These are phyloP conservation scores for Neurospora africana DNA, from an alignment of 495 filamentous ascomycete species.

Conservation along the genomic window DNA sequence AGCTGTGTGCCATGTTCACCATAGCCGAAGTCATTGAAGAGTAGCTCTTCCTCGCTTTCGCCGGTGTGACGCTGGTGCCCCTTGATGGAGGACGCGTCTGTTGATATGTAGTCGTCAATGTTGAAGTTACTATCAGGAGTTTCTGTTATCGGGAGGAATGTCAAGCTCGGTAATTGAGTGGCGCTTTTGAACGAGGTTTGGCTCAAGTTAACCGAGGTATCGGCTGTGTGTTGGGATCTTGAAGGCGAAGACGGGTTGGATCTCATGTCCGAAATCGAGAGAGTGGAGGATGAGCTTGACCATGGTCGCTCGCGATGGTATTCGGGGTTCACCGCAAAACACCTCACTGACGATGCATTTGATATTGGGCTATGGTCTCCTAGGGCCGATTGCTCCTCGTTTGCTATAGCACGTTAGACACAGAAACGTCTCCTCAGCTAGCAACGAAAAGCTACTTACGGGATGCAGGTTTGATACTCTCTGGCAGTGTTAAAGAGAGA, in stretches of 20 bases:
- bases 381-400: neutral
- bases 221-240: conserved; percentile 31
- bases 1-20: conserved; percentile 22
- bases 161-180: neutral
- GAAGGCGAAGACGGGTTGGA: conserved; percentile 30
- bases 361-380: neutral
- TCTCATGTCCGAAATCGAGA: conserved; percentile 25
- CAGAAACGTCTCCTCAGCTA: neutral
- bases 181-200: conserved; percentile 4
- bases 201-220: conserved; percentile 32
- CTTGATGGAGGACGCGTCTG: conserved; percentile 26
- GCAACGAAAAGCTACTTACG: neutral
- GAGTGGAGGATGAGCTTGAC: conserved; percentile 33
- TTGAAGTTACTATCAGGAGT: conserved; percentile 13
- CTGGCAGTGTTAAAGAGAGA: neutral
- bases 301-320: conserved; percentile 16
- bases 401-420: neutral
- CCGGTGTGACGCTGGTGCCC: conserved; percentile 14
- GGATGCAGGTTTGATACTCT: neutral
- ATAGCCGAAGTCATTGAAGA: conserved; percentile 32
- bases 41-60: conserved; percentile 34
- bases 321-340: neutral
- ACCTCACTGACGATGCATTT: neutral
- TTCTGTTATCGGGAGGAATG: neutral
- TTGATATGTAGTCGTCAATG: conserved; percentile 31